Evolutionary conservation across 2,329 filamentous ascomycete species (phyloP).

Genomic region (Coniella vitis): DNA sequence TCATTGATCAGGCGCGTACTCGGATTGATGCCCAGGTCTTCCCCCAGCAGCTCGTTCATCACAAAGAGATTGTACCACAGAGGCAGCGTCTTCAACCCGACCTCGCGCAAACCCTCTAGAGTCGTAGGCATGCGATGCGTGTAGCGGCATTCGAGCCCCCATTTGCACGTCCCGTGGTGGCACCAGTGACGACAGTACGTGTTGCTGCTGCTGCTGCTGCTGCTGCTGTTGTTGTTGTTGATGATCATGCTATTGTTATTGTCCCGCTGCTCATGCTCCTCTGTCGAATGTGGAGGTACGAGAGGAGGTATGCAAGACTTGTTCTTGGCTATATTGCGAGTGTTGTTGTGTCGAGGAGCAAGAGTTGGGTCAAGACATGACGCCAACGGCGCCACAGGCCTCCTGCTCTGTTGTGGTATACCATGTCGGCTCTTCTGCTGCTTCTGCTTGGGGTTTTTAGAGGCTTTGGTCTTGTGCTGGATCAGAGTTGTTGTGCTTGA

Average conservation of each 20-base stretch:
- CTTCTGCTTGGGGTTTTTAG: too few species aligned
- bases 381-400: too few species aligned
- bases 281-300: too few species aligned
- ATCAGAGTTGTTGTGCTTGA: too few species aligned
- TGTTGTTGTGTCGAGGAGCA: too few species aligned
- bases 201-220: not conserved
- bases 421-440: too few species aligned
- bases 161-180: constrained; percentile 39
- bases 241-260: constrained; percentile 3
- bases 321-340: too few species aligned
- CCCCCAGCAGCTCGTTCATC: not conserved
- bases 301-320: too few species aligned
- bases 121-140: constrained; percentile 42
- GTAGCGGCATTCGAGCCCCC: constrained; percentile 35
- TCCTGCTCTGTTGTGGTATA: too few species aligned
- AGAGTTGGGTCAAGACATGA: too few species aligned
- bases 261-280: not conserved
- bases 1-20: too few species aligned
- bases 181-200: constrained; percentile 45
- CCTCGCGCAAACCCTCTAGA: constrained; percentile 30
- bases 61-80: constrained; percentile 33
- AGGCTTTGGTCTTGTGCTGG: not conserved
- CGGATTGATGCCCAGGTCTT: too few species aligned
- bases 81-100: constrained; percentile 36
- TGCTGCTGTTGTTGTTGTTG: not conserved